Conservation (phyloP, 2,329 filamentous ascomycete species). For the Metarhizium guizhouense region DNA sequence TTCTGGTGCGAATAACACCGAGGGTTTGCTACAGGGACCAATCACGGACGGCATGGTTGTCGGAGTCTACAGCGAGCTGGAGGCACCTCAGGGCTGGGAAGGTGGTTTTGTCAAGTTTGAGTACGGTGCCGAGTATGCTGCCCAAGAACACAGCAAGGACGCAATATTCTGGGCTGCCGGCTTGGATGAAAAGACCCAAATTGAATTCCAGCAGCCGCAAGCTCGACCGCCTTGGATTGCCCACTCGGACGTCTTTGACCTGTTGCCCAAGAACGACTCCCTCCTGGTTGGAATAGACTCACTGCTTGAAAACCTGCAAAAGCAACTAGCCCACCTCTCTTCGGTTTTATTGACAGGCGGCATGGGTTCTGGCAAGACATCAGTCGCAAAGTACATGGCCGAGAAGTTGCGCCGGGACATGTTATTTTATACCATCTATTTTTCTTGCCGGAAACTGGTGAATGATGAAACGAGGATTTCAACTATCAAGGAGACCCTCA, state of each 20-base stretch:
- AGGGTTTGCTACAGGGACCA: slow-evolving; percentile 69
- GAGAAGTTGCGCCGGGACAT: slow-evolving; percentile 62
- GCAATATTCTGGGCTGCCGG: slow-evolving; percentile 64
- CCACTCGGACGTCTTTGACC: slow-evolving; percentile 37
- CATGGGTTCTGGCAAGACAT: slow-evolving; percentile 83
- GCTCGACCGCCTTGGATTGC: slow-evolving; percentile 51
- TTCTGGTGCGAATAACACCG: slow-evolving; percentile 40
- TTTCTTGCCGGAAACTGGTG: slow-evolving; percentile 76
- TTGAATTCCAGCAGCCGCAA: slow-evolving; percentile 71
- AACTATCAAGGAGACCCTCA: slow-evolving; percentile 82
- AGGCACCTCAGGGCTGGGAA: slow-evolving; percentile 57
- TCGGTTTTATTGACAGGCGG: slow-evolving; percentile 85
- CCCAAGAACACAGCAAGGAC: slow-evolving; percentile 37
- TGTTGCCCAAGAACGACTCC: slow-evolving; percentile 47
- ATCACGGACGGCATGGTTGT: slow-evolving; percentile 84
- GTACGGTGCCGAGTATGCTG: slow-evolving; percentile 20
- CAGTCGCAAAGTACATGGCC: slow-evolving; percentile 66
- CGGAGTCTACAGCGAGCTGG: slow-evolving; percentile 44
- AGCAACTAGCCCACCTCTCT: slow-evolving; percentile 73
- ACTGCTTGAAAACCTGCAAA: slow-evolving; percentile 61
- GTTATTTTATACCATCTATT: slow-evolving; percentile 77
- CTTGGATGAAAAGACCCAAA: slow-evolving; percentile 60
- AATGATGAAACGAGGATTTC: slow-evolving; percentile 86
- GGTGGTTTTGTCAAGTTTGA: slow-evolving; percentile 80
- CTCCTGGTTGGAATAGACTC: slow-evolving; percentile 77